These are phyloP conservation scores for Phytophthora ramorum DNA, from an alignment of 352 stramenopile species.

Conservation along the genomic window DNA sequence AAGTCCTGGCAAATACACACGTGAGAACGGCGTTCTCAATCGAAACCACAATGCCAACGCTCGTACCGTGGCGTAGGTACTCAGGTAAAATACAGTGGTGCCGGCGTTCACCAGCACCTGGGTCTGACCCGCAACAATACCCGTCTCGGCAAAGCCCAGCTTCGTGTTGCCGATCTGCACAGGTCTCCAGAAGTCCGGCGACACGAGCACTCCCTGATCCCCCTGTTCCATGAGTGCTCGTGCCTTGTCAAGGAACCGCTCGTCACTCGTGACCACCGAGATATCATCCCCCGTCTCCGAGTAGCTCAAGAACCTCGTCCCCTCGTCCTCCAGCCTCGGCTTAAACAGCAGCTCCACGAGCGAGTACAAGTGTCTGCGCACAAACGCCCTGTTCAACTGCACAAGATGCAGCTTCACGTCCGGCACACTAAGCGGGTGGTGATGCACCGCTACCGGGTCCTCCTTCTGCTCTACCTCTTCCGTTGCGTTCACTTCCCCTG, in stretches of 20 bases:
- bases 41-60: background rate
- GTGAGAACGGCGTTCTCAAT: background rate
- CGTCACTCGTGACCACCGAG: constrained; percentile 63
- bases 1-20: constrained; percentile 42
- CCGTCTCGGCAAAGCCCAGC: constrained; percentile 64
- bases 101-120: constrained; percentile 59
- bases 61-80: constrained; percentile 68
- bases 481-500: background rate
- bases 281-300: constrained; percentile 67
- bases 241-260: constrained; percentile 49
- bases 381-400: constrained; percentile 52
- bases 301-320: constrained; percentile 54
- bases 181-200: constrained; percentile 66
- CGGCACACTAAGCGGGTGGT: constrained; percentile 65
- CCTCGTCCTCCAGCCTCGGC: constrained; percentile 3
- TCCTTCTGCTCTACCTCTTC: constrained; percentile 16
- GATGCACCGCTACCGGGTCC: constrained; percentile 39
- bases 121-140: constrained; percentile 74
- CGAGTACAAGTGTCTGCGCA: constrained; percentile 61
- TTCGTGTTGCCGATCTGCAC: constrained; percentile 72
- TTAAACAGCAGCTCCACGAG: constrained; percentile 65
- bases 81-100: constrained; percentile 75
- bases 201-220: constrained; percentile 63
- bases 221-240: constrained; percentile 39
- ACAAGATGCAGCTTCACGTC: constrained; percentile 62